Evolutionary conservation across 352 stramenopile genomes (phyloP).

Genomic region (Stramenopiles sp.): DNA sequence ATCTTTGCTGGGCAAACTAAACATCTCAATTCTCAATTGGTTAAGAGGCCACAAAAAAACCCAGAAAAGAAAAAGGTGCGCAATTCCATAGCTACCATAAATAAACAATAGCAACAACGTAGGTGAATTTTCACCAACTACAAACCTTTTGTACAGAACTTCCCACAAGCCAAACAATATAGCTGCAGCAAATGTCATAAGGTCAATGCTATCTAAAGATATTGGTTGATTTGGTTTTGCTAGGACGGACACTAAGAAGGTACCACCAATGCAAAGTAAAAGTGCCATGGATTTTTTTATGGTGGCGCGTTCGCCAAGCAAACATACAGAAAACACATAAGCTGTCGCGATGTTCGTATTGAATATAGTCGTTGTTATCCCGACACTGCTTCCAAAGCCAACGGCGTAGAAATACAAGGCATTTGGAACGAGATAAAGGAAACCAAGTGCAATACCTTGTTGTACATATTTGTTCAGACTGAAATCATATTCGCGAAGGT

Average conservation of each 20-base stretch:
- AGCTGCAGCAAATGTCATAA: background rate
- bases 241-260: background rate
- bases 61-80: background rate
- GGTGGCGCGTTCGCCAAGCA: background rate
- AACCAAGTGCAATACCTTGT: background rate
- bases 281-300: background rate
- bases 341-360: background rate
- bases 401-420: background rate
- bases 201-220: background rate
- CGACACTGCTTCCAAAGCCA: background rate
- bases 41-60: background rate
- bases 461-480: background rate
- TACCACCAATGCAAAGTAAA: background rate
- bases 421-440: background rate
- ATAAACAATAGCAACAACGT: background rate
- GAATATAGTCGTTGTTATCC: background rate
- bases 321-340: background rate
- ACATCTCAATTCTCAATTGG: background rate
- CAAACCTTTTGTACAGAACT: background rate
- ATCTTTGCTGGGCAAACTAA: background rate
- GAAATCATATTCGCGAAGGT: background rate
- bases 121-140: background rate
- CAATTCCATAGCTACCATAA: background rate
- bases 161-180: background rate
- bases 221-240: background rate